Evolutionary conservation across 2,329 filamentous ascomycete genomes (phyloP).

Genomic region (Magnaporthales sp.): DNA sequence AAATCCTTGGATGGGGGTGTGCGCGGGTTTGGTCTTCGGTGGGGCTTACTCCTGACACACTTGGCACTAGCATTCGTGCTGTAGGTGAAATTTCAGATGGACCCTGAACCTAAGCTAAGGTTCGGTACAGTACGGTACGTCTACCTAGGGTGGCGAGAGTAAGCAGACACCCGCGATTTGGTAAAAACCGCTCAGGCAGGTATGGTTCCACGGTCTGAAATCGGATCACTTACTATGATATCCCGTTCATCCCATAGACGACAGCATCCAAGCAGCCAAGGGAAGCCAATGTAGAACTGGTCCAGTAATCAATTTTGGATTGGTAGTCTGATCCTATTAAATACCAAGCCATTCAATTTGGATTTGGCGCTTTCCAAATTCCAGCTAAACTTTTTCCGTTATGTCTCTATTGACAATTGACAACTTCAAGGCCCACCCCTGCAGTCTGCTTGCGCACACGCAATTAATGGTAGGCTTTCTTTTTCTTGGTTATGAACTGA

Average conservation of each 20-base stretch:
- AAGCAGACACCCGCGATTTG: background rate
- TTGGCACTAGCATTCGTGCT: background rate
- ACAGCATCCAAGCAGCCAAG: background rate
- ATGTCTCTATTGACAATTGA: background rate
- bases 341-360: background rate
- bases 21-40: background rate
- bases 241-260: background rate
- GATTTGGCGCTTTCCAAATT: background rate
- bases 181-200: background rate
- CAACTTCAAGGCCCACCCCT: background rate
- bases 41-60: background rate
- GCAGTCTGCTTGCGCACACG: background rate
- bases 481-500: background rate
- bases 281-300: background rate
- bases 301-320: background rate
- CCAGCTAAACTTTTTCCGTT: background rate
- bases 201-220: background rate
- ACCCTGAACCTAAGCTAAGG: background rate
- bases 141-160: background rate
- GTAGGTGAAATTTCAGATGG: background rate
- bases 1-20: background rate
- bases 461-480: background rate
- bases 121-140: background rate
- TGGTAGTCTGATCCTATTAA: background rate
- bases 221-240: background rate